A percentile compares a stretch with the other conserved stretches of the same genome.
Conservation (phyloP, 2,329 filamentous ascomycete genomes). For the Fusarium compactum region DNA sequence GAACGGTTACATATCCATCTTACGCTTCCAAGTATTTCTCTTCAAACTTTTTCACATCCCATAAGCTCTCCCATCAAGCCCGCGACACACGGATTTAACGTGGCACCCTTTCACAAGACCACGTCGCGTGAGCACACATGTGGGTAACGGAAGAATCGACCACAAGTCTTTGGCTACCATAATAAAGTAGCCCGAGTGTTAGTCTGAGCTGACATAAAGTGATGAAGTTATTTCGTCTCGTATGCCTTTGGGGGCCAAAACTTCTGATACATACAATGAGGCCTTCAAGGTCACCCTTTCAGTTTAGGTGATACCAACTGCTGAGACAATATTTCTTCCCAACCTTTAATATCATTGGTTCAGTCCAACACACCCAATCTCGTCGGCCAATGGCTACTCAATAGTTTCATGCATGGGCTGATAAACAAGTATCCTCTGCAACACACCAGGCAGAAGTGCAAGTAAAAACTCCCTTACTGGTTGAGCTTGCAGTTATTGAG, state of each 20-base stretch:
- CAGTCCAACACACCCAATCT: neutral
- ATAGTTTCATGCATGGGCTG: neutral
- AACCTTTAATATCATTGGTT: neutral
- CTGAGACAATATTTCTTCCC: neutral
- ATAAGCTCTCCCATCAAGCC: fast-evolving
- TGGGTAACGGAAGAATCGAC: too few species aligned
- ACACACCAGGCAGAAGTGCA: conserved; percentile 13
- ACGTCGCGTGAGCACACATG: neutral
- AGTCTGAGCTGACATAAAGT: fast-evolving
- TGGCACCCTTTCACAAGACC: neutral
- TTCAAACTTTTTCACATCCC: neutral
- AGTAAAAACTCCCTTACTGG: neutral
- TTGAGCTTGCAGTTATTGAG: neutral
- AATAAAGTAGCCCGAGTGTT: fast-evolving
- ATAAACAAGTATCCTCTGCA: neutral
- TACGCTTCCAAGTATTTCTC: neutral
- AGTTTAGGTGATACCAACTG: neutral
- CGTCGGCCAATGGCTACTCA: fast-evolving
- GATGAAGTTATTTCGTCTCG: neutral
- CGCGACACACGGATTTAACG: fast-evolving
- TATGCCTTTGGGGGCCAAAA: neutral
- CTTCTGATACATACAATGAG: neutral
- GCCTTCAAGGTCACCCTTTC: neutral
- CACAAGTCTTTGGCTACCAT: neutral
- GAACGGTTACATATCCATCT: fast-evolving